Evolutionary conservation across 352 stramenopile species (phyloP).

Genomic region (Phytopythium boreale): DNA sequence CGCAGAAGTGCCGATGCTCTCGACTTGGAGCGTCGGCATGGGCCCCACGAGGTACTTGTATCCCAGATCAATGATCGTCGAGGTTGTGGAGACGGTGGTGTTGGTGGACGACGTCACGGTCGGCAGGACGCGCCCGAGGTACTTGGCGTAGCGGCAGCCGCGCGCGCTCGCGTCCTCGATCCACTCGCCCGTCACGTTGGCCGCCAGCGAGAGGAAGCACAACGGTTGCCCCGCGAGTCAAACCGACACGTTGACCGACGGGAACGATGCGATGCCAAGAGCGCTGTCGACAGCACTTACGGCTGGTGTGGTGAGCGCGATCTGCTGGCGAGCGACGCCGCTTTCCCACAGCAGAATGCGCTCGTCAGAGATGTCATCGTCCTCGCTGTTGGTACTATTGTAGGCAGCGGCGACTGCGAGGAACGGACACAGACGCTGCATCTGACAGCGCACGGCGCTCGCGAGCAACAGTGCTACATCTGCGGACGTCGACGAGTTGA

Average conservation of each 20-base stretch:
- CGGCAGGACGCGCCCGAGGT: constrained; percentile 34
- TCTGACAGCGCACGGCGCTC: constrained; percentile 48
- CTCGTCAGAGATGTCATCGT: constrained; percentile 19
- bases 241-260: constrained; percentile 31
- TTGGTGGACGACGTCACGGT: constrained; percentile 19
- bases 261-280: background rate
- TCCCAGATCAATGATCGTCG: constrained; percentile 17
- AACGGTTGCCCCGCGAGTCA: constrained; percentile 26
- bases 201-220: constrained; percentile 36
- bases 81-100: constrained; percentile 4
- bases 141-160: constrained; percentile 39
- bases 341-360: constrained; percentile 49
- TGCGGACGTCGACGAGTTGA: constrained; percentile 11
- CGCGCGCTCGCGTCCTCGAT: constrained; percentile 34
- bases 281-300: background rate
- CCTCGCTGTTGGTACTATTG: constrained; percentile 11
- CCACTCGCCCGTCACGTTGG: constrained; percentile 15
- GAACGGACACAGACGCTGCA: constrained; percentile 41
- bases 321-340: constrained; percentile 19
- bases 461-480: constrained; percentile 42
- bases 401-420: constrained; percentile 9
- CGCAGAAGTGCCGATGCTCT: constrained; percentile 3
- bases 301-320: background rate
- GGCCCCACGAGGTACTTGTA: constrained; percentile 54
- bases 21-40: constrained; percentile 30